Evolutionary conservation across 2,329 filamentous ascomycete species (phyloP).

Genomic region (Nemania sp.): DNA sequence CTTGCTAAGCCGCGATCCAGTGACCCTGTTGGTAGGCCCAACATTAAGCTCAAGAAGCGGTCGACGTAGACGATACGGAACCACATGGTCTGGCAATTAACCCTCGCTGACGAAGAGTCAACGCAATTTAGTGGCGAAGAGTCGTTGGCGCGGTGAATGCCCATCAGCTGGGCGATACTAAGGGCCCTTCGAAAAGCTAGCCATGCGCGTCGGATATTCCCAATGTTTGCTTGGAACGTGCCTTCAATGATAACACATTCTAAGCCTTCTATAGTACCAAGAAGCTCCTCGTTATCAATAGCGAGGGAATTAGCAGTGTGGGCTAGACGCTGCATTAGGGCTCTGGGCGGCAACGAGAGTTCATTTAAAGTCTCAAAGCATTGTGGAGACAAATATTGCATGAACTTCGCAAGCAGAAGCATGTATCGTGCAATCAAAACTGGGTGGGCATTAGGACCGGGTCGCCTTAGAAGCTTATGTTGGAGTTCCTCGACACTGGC

Average conservation of each 20-base stretch:
- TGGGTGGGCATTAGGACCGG: constrained; percentile 37
- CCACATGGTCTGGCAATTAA: constrained; percentile 11
- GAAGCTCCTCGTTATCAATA: constrained; percentile 59
- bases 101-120: constrained; percentile 17
- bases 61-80: constrained; percentile 20
- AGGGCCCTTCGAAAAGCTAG: constrained; percentile 58
- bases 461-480: constrained; percentile 10
- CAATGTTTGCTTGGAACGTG: constrained; percentile 58
- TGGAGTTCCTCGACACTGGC: constrained; percentile 16
- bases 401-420: constrained; percentile 53
- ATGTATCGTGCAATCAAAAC: constrained; percentile 58
- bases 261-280: constrained; percentile 59
- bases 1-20: constrained; percentile 5
- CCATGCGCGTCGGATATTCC: constrained; percentile 60
- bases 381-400: constrained; percentile 51
- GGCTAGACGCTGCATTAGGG: constrained; percentile 40
- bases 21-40: constrained; percentile 20
- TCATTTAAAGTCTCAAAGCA: neutral
- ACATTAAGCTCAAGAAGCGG: constrained; percentile 13
- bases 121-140: neutral
- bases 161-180: constrained; percentile 29
- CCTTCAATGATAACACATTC: constrained; percentile 62
- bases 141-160: constrained; percentile 14
- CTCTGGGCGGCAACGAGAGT: neutral
- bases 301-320: constrained; percentile 52